These are phyloP conservation scores for Zymoseptoria ardabiliae DNA, from an alignment of 2,329 filamentous ascomycete species.

Conservation along the genomic window DNA sequence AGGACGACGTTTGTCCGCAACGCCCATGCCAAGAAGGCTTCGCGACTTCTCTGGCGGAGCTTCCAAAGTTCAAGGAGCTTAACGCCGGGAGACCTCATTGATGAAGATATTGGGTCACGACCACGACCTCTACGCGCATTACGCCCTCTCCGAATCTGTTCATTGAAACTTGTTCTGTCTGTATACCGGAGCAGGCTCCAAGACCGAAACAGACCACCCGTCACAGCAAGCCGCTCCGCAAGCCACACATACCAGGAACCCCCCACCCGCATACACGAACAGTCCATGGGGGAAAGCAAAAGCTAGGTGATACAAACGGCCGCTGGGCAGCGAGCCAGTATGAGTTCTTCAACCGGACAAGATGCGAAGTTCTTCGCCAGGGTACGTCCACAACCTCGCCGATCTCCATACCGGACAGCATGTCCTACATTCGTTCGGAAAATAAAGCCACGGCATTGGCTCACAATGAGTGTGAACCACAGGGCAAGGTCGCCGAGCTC, in stretches of 20 bases:
- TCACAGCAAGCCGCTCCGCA: not conserved
- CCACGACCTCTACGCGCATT: not conserved
- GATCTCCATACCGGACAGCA: slow-evolving; percentile 2
- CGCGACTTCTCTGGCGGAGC: not conserved
- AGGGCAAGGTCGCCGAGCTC: slow-evolving; percentile 98
- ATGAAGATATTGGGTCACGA: not conserved
- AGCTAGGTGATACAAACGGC: not conserved
- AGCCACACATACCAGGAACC: not conserved
- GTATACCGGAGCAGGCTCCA: not conserved
- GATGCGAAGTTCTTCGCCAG: slow-evolving; percentile 99
- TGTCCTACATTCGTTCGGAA: slow-evolving; percentile 6
- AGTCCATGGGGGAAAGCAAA: not conserved
- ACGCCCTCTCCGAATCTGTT: not conserved
- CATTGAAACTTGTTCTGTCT: not conserved
- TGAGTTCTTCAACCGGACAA: slow-evolving; percentile 62
- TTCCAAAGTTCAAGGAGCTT: not conserved
- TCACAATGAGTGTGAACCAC: slow-evolving; percentile 33
- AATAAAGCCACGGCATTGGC: not conserved
- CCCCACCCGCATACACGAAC: not conserved
- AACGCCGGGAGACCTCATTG: not conserved
- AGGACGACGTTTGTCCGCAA: not conserved
- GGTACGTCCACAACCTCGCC: slow-evolving; percentile 51
- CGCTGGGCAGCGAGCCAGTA: slow-evolving; percentile 29
- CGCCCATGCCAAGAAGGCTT: not conserved
- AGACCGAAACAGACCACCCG: not conserved